These are phyloP conservation scores for Polyporus tsugae DNA, from an alignment of 1,284 basidiomycete species.

Conservation along the genomic window DNA sequence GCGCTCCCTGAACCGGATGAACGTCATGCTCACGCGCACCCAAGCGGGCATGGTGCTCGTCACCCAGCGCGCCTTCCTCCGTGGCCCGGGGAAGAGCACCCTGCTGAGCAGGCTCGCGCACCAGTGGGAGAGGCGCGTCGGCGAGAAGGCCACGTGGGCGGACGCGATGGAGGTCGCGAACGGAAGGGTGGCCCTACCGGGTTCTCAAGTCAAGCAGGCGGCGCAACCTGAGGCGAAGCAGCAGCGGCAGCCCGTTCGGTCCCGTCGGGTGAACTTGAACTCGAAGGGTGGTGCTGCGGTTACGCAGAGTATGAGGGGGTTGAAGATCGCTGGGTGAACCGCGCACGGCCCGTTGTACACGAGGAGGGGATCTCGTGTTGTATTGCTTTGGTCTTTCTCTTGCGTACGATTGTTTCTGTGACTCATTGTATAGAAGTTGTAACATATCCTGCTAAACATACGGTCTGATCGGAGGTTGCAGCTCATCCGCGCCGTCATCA, in stretches of 20 bases:
- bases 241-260: neutral
- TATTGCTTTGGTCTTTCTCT: no score
- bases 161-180: conserved; percentile 27
- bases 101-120: conserved; percentile 29
- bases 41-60: conserved; percentile 36
- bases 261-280: no score
- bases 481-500: neutral
- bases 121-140: conserved; percentile 26
- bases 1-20: conserved; percentile 60
- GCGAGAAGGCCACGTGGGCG: conserved; percentile 18
- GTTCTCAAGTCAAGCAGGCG: neutral
- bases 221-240: neutral
- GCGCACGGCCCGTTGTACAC: neutral
- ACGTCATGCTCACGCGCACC: conserved; percentile 62
- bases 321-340: neutral
- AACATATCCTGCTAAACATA: neutral
- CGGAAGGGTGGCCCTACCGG: neutral
- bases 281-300: neutral
- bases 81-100: conserved; percentile 22
- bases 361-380: neutral
- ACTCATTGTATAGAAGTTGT: no score
- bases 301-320: neutral
- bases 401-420: no score
- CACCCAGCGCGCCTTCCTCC: conserved; percentile 34
- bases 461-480: neutral